phyloP scores from a whole-genome alignment of 2,329 filamentous ascomycete species.

The Trichophyton verrucosum region DNA sequence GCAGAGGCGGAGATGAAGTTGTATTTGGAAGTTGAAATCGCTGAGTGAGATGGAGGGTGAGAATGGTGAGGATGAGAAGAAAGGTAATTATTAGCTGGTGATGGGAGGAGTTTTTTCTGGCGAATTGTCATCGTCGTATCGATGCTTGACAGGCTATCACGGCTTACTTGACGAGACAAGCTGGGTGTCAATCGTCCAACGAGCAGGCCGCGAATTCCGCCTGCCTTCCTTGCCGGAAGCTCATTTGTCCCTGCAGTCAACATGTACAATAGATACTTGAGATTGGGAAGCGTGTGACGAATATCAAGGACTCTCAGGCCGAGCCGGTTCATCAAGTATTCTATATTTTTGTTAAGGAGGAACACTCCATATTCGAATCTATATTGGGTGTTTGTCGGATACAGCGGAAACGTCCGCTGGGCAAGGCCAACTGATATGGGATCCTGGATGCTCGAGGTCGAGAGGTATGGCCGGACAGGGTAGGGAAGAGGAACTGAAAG shows the following conservation, averaged over 20 bases:
- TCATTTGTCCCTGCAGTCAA: slow-evolving; percentile 65
- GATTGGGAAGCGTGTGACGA: slow-evolving; percentile 78
- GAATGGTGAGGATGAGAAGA: not conserved
- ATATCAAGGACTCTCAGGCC: slow-evolving; percentile 77
- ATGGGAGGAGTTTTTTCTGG: not conserved
- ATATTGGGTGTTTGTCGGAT: slow-evolving; percentile 62
- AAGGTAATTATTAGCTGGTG: not conserved
- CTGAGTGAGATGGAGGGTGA: slow-evolving; percentile 2
- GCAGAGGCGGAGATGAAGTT: slow-evolving; percentile 4
- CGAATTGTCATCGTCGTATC: not conserved
- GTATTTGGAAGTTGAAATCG: slow-evolving; percentile 4
- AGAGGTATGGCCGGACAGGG: slow-evolving; percentile 58
- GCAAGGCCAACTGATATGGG: slow-evolving; percentile 47
- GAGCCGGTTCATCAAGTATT: slow-evolving; percentile 52
- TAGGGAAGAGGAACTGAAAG: slow-evolving; percentile 70
- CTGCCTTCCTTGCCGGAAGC: slow-evolving; percentile 43
- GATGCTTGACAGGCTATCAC: slow-evolving; percentile 23
- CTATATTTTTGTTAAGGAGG: slow-evolving; percentile 90
- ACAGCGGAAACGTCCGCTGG: slow-evolving; percentile 67
- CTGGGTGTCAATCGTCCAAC: slow-evolving; percentile 24
- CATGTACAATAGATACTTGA: slow-evolving; percentile 86
- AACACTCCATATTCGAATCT: slow-evolving; percentile 95
- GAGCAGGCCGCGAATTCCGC: slow-evolving; percentile 38
- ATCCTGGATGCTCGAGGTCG: slow-evolving; percentile 63
- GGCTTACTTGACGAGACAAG: slow-evolving; percentile 29